Percentiles rank a stretch among this genome's conserved stretches.
phyloP scores from a whole-genome alignment of 345 rosid species.

The Pistacia integerrima region DNA sequence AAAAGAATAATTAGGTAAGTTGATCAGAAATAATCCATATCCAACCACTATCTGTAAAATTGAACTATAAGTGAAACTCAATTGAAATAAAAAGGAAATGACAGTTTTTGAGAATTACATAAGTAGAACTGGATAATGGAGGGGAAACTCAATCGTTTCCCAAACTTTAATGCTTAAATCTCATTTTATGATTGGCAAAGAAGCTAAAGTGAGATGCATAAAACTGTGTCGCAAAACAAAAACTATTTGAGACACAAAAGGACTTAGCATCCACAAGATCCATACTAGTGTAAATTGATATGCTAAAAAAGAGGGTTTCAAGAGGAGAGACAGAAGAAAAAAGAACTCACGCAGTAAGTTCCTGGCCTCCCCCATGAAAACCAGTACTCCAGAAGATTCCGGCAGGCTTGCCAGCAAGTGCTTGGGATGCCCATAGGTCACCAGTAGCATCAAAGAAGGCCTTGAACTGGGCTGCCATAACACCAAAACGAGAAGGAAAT shows the following conservation, averaged over 20 bases:
- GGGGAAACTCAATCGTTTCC: neutral
- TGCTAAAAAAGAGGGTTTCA: neutral
- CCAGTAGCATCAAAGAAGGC: constrained; percentile 87
- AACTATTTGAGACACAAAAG: neutral
- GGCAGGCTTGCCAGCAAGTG: constrained; percentile 95
- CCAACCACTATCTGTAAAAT: too few relatives aligned
- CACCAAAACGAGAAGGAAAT: constrained; percentile 92
- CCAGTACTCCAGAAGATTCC: constrained; percentile 99
- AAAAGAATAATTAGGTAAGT: too few relatives aligned
- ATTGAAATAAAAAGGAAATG: too few relatives aligned
- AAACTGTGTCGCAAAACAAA: neutral
- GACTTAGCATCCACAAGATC: neutral
- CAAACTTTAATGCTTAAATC: neutral
- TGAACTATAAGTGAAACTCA: too few relatives aligned
- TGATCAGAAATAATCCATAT: too few relatives aligned
- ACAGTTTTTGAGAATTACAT: neutral
- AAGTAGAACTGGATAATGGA: neutral
- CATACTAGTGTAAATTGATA: neutral
- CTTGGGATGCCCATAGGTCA: constrained; percentile 70
- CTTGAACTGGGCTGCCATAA: constrained; percentile 90
- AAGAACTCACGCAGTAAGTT: constrained; percentile 85
- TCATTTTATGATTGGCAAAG: neutral
- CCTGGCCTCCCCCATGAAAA: constrained; percentile 95
- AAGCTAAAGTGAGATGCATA: neutral
- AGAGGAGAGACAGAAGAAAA: neutral